Conservation (phyloP, 129 eudicot genomes). For the Centella asiatica region DNA sequence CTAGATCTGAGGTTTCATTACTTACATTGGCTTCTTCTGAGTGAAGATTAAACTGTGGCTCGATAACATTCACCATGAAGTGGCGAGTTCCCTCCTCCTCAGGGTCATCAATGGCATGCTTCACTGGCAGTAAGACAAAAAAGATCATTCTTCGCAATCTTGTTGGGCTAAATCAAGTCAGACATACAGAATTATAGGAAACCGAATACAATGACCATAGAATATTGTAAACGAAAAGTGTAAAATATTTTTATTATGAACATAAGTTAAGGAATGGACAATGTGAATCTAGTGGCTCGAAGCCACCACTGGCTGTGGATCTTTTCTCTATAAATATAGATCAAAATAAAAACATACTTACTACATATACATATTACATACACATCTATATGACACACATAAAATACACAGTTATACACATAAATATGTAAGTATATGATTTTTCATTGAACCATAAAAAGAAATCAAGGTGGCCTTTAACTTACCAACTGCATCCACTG, state of each 20-base stretch:
- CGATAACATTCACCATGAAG: constrained; percentile 45
- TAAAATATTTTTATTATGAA: too few relatives aligned
- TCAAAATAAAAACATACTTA: too few relatives aligned
- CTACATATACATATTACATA: too few relatives aligned
- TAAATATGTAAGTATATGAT: too few relatives aligned
- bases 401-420: too few relatives aligned
- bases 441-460: constrained; percentile 1
- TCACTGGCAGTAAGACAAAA: constrained; percentile 38
- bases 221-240: too few relatives aligned
- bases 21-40: constrained; percentile 27
- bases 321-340: too few relatives aligned
- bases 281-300: too few relatives aligned
- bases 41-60: constrained; percentile 10
- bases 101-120: constrained; percentile 53
- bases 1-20: neutral
- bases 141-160: constrained; percentile 17
- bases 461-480: constrained; percentile 6
- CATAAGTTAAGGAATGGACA: too few relatives aligned
- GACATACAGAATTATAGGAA: constrained; percentile 5
- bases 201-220: constrained; percentile 1
- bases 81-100: constrained; percentile 93
- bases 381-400: too few relatives aligned
- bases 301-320: too few relatives aligned
- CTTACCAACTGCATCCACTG: constrained; percentile 58
- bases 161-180: neutral